These are phyloP conservation scores for Chamaecrista fasciculata DNA, from an alignment of 306 rosid genomes.

Conservation along the genomic window DNA sequence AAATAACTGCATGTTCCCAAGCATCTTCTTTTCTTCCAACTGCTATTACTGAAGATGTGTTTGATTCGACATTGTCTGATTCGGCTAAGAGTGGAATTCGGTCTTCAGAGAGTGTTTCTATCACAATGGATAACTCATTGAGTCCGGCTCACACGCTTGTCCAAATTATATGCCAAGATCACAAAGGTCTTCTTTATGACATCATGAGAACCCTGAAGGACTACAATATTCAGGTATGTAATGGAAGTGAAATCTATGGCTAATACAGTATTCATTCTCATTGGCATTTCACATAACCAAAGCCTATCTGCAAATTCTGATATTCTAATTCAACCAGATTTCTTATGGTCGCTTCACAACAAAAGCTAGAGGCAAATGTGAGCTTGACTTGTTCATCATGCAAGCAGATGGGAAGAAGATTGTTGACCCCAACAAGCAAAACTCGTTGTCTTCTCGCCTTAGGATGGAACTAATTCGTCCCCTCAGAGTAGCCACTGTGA, in stretches of 20 bases:
- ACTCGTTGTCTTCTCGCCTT: conserved; percentile 62
- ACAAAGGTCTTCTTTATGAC: conserved; percentile 94
- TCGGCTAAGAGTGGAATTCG: conserved; percentile 39
- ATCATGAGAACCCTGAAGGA: conserved; percentile 98
- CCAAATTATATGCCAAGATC: conserved; percentile 85
- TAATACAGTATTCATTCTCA: not conserved
- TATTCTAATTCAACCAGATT: conserved; percentile 56
- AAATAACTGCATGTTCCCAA: conserved; percentile 58
- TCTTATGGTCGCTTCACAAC: conserved; percentile 79
- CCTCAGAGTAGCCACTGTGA: conserved; percentile 72
- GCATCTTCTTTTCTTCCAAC: conserved; percentile 73
- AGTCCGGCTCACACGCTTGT: conserved; percentile 95
- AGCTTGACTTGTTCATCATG: conserved; percentile 86
- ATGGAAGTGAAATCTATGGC: not conserved
- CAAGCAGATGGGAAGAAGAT: conserved; percentile 93
- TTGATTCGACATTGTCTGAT: conserved; percentile 43
- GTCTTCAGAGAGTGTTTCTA: conserved; percentile 51
- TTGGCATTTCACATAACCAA: too few relatives aligned
- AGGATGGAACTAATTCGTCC: conserved; percentile 75
- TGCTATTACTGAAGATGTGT: conserved; percentile 57
- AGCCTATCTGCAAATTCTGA: conserved; percentile 26
- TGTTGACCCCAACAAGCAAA: conserved; percentile 75
- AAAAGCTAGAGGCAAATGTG: conserved; percentile 62
- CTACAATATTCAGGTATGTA: conserved; percentile 70
- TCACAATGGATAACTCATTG: conserved; percentile 72